phyloP scores from a whole-genome alignment of 805 yeast species.

The Cyberlindnera sargentensis region DNA sequence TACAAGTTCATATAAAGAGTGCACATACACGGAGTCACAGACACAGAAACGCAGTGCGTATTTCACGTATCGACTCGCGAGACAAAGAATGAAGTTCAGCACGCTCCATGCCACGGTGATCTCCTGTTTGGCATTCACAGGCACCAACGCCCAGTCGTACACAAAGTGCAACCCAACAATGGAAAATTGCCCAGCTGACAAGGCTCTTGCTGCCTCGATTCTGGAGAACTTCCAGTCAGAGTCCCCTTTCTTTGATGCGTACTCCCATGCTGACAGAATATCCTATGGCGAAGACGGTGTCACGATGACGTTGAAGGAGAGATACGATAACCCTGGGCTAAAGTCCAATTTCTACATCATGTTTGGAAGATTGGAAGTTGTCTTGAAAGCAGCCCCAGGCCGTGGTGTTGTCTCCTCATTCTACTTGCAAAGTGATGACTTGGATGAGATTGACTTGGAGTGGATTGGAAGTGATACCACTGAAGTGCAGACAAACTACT shows the following conservation, averaged over 20 bases:
- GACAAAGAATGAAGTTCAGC: too few relatives aligned
- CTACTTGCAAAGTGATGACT: conserved; percentile 74
- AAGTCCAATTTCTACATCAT: conserved; percentile 75
- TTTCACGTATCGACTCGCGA: too few relatives aligned
- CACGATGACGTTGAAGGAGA: conserved; percentile 47
- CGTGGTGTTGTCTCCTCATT: conserved; percentile 75
- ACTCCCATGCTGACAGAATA: conserved; percentile 36
- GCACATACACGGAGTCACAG: too few relatives aligned
- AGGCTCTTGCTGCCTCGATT: conserved; percentile 56
- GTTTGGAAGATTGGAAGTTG: conserved; percentile 81
- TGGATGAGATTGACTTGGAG: conserved; percentile 86
- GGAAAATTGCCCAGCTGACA: conserved; percentile 37
- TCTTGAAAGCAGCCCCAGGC: conserved; percentile 67
- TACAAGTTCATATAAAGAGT: too few relatives aligned
- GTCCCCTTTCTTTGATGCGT: conserved; percentile 35
- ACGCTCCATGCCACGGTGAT: too few relatives aligned
- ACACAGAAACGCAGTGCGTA: too few relatives aligned
- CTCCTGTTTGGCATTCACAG: background rate
- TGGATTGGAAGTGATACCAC: conserved; percentile 76
- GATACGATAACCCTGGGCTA: conserved; percentile 73
- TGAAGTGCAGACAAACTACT: conserved; percentile 72
- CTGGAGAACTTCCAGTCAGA: conserved; percentile 44
- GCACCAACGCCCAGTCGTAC: conserved; percentile 9
- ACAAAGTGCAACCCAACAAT: conserved; percentile 40
- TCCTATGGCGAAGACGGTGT: conserved; percentile 53